These are phyloP conservation scores for Epichloe amarillans DNA, from an alignment of 2,329 filamentous ascomycete species.

Conservation along the genomic window DNA sequence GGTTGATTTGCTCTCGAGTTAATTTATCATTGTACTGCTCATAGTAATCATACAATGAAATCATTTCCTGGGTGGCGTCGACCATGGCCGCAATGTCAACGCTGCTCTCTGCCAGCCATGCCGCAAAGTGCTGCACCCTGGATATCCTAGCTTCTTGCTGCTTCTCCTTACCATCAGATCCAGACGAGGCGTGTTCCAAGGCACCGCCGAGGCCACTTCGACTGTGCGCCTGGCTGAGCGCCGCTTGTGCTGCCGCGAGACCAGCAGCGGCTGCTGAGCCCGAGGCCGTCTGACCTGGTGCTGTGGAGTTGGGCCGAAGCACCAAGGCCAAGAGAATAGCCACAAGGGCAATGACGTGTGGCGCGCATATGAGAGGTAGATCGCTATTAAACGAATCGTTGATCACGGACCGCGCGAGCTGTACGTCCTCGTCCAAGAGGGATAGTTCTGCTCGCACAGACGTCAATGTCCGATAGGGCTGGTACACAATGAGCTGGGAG, in stretches of 20 bases:
- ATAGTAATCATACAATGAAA: constrained; percentile 69
- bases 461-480: constrained; percentile 73
- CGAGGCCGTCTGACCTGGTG: constrained; percentile 16
- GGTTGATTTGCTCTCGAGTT: constrained; percentile 42
- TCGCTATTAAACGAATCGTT: constrained; percentile 93
- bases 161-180: constrained; percentile 31
- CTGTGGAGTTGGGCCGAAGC: constrained; percentile 44
- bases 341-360: constrained; percentile 80
- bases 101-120: constrained; percentile 75
- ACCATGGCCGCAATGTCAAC: constrained; percentile 76
- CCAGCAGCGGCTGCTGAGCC: constrained; percentile 24
- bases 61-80: constrained; percentile 81
- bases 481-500: constrained; percentile 79
- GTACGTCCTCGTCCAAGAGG: constrained; percentile 64
- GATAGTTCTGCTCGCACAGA: constrained; percentile 56
- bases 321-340: constrained; percentile 77
- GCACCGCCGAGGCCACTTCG: constrained; percentile 13
- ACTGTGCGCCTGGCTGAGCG: constrained; percentile 33
- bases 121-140: constrained; percentile 52
- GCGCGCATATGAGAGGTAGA: constrained; percentile 70
- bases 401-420: constrained; percentile 68
- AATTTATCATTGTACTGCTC: constrained; percentile 49
- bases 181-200: constrained; percentile 1
- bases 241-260: constrained; percentile 36
- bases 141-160: constrained; percentile 43